Conservation (phyloP, 2,329 filamentous ascomycete genomes). For the Bertia moriformis region DNA sequence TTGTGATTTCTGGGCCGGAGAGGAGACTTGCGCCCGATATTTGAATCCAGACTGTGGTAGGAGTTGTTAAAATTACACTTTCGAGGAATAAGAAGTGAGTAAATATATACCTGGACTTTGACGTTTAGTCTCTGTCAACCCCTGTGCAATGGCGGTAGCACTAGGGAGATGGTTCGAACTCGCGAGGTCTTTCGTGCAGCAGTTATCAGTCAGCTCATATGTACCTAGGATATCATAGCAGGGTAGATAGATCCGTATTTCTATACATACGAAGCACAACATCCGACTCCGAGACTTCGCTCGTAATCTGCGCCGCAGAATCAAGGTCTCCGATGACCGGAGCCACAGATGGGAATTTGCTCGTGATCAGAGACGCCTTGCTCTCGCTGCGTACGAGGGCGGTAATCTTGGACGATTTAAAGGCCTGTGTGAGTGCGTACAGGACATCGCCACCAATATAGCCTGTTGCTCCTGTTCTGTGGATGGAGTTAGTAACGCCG, state of each 20-base stretch:
- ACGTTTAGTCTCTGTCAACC: not conserved
- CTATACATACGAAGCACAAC: not conserved
- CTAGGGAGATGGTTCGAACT: not conserved
- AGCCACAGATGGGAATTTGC: not conserved
- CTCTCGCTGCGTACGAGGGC: not conserved
- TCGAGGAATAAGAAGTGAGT: not conserved
- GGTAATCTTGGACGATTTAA: not conserved
- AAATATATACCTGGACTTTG: not conserved
- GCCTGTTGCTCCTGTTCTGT: not conserved
- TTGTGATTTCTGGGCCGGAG: constrained; percentile 15
- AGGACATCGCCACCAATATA: not conserved
- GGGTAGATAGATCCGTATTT: too few relatives aligned
- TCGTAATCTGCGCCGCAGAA: not conserved
- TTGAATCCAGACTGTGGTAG: constrained; percentile 15
- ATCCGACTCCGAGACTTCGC: not conserved
- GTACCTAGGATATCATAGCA: too few relatives aligned
- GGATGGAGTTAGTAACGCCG: not conserved
- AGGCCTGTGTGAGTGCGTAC: not conserved
- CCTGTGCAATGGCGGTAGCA: not conserved
- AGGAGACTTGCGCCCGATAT: constrained; percentile 21
- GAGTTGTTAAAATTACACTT: not conserved
- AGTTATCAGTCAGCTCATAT: too few relatives aligned
- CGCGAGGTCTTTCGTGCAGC: not conserved
- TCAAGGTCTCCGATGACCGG: not conserved
- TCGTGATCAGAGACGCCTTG: not conserved